These are phyloP conservation scores for Solanum peruvianum DNA, from an alignment of 257 asterid genomes.

Conservation along the genomic window DNA sequence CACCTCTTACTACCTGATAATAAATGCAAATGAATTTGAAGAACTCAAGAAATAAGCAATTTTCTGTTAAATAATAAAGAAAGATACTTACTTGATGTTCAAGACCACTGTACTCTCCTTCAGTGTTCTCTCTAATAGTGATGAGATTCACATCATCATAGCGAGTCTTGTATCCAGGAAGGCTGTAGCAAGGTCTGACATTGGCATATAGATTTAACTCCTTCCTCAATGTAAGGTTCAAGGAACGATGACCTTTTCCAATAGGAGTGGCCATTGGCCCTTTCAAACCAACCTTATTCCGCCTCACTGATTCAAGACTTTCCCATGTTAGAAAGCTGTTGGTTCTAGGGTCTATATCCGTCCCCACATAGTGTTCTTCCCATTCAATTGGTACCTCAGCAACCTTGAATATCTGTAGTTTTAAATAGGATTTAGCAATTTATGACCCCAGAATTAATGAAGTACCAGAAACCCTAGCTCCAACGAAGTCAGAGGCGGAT, in stretches of 20 bases:
- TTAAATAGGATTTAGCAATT: neutral
- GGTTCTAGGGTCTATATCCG: conserved; percentile 81
- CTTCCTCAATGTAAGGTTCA: conserved; percentile 89
- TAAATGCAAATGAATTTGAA: conserved; percentile 6
- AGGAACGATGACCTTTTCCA: conserved; percentile 95
- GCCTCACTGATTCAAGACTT: conserved; percentile 84
- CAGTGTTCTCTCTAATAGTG: conserved; percentile 56
- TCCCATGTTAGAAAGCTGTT: conserved; percentile 97
- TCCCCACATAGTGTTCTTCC: conserved; percentile 94
- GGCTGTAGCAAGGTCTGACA: conserved; percentile 92
- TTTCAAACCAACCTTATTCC: conserved; percentile 80
- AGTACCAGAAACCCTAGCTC: neutral
- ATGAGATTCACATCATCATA: conserved; percentile 85
- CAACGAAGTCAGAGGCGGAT: neutral
- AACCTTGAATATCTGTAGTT: conserved; percentile 48
- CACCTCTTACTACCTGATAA: conserved; percentile 88
- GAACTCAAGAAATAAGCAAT: neutral
- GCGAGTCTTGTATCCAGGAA: conserved; percentile 92
- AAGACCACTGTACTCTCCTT: conserved; percentile 49
- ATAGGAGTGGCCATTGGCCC: conserved; percentile 99
- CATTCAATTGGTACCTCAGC: conserved; percentile 94
- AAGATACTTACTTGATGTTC: conserved; percentile 35
- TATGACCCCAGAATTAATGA: neutral
- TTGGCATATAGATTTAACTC: conserved; percentile 92
- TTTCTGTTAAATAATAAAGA: neutral